Evolutionary conservation across 306 rosid species (phyloP), one percentile per base, ranked within the genome.

Genomic region (Gynostemma pentaphyllum): DNA sequence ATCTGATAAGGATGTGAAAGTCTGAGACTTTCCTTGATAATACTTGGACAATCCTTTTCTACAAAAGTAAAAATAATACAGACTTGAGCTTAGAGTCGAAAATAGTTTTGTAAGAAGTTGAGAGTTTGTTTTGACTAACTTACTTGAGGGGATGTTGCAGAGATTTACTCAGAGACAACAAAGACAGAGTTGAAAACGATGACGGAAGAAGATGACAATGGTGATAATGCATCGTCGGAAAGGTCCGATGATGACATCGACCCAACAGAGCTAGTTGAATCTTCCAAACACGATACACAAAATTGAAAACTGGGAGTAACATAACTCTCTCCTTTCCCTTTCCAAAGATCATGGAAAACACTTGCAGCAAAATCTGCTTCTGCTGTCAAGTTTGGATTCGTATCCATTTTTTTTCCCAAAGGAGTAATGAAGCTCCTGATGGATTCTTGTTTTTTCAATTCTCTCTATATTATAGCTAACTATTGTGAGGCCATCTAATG

Each of bases 21-120:
- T 72, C 73, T 53, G 61, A 0, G 85, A 74, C 55, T 77, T 80
- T 21, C 73, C 85, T 29, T 60, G 14, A 14, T 70, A 76, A 49
- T 63, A 76, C 63, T 50, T 73, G 21, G 85, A 80, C 49, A 76
- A 66, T 56, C 85, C 81, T 56, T 71, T 80, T 67, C 76, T 80
- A 55, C 60, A 65, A 21, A 49, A 64, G 4, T 4, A 19, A 29
- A 18, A 29, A 71, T 0, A 8, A 2, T 1, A 15, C 6, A 28
- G 15, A n/a, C 2, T 29, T 27, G 28, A 53, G 60, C 11, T 52
- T 2, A 14, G 18, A 27, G 8, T 0, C 1, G 14, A n/a, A 30
- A 9, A 9, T 37, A 40, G 21, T 11, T 1, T 11, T 6, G n/a
- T 18, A 14, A 40, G 6, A 37, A 37, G n/a, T 59, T 36, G 46